phyloP scores from a whole-genome alignment of 2,329 filamentous ascomycete genomes.

The Cercospora canescens region DNA sequence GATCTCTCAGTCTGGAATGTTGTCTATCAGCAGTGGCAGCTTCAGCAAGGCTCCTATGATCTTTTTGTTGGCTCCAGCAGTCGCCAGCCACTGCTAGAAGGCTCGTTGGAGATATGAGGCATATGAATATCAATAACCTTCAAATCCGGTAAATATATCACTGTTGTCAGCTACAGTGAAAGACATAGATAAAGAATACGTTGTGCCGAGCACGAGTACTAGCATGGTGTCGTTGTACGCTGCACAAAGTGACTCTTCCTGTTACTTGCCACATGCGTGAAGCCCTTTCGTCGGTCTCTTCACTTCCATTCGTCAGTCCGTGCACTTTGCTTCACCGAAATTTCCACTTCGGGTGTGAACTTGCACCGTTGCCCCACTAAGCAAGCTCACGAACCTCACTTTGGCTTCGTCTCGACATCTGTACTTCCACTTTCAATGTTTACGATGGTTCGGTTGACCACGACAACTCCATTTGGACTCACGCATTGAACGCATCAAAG shows the following conservation, averaged over 20 bases:
- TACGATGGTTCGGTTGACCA: neutral
- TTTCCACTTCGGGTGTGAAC: neutral
- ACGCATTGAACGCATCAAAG: neutral
- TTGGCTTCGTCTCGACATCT: neutral
- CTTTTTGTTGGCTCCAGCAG: constrained; percentile 40
- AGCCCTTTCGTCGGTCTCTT: neutral
- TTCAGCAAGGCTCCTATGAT: constrained; percentile 28
- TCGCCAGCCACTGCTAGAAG: constrained; percentile 34
- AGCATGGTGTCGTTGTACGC: neutral
- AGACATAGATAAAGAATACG: no score
- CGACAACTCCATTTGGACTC: neutral
- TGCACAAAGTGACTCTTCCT: neutral
- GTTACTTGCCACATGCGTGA: neutral
- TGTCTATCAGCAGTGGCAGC: constrained; percentile 69
- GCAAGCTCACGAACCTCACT: neutral
- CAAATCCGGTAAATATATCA: neutral
- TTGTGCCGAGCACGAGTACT: neutral
- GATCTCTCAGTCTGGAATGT: constrained; percentile 47
- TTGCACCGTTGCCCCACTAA: neutral
- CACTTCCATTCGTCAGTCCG: neutral
- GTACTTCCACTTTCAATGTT: neutral
- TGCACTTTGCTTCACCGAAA: neutral
- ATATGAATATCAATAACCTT: neutral
- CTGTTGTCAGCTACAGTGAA: no score
- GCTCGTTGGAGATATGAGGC: constrained; percentile 15